These are phyloP conservation scores for Alternaria alternata DNA, from an alignment of 2,329 filamentous ascomycete species.

Conservation along the genomic window DNA sequence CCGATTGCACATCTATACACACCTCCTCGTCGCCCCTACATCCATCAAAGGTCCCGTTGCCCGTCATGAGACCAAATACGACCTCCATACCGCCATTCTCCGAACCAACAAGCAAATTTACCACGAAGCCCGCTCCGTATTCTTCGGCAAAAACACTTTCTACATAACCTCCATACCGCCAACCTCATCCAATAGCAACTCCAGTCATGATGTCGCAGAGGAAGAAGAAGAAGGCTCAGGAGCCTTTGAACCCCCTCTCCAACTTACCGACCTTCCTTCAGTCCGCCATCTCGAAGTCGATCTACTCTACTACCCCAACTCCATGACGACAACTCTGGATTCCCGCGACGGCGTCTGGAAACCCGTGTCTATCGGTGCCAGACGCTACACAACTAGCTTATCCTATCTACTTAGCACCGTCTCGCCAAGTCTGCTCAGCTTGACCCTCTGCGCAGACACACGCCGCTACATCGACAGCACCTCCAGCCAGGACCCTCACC, in stretches of 20 bases:
- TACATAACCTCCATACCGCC: constrained; percentile 29
- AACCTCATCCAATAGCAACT: not conserved
- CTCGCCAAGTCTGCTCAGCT: constrained; percentile 13
- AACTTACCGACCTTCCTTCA: constrained; percentile 24
- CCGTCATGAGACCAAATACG: constrained; percentile 35
- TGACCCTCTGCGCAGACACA: constrained; percentile 26
- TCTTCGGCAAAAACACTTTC: constrained; percentile 55
- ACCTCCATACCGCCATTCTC: constrained; percentile 49
- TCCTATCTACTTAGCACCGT: constrained; percentile 23
- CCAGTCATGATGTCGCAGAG: constrained; percentile 2
- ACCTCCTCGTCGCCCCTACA: constrained; percentile 31
- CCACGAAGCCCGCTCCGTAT: constrained; percentile 52
- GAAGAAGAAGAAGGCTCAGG: constrained; percentile 17
- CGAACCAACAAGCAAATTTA: constrained; percentile 51
- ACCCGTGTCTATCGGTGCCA: constrained; percentile 24
- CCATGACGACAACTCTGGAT: constrained; percentile 11
- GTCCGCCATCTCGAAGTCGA: constrained; percentile 41
- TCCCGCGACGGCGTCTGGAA: constrained; percentile 23
- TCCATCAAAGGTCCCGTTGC: constrained; percentile 33
- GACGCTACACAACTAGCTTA: constrained; percentile 34
- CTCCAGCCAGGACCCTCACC: not conserved
- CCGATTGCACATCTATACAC: constrained; percentile 40
- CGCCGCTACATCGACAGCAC: constrained; percentile 14
- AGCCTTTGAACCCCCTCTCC: constrained; percentile 41
- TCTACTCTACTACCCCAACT: constrained; percentile 34